Evolutionary conservation across 805 yeast genomes (phyloP), one percentile per base, ranked within the genome.

Genomic region (Pichia deserticola): DNA sequence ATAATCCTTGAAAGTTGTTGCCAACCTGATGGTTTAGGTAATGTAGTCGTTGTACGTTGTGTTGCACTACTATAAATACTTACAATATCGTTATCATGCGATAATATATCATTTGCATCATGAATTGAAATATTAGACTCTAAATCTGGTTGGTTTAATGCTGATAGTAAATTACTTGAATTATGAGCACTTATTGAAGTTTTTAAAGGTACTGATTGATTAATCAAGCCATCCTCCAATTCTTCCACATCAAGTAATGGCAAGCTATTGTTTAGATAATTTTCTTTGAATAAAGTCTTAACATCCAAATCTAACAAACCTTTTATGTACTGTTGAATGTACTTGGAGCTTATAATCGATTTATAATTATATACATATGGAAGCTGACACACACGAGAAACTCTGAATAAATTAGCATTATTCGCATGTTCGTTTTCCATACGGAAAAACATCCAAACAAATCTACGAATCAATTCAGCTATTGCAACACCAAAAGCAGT

Each of bases 371-470:
- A 64, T 3, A 79, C 76, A 55, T 89, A 92, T 0, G 99, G 99
- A 45, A 92, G 68, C 3, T 90, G 86, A n/a, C 88, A 71, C 52
- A 90, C 96, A 51, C 95, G 79, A 8, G 95, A 83, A 0, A 97
- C 97, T 56, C 95, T 76, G 66, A 83, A 86, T 42, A 89, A 68
- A 48, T 80, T 81, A 7, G 89, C 96, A 63, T 92, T 92, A 0
- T 97, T 82, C 42, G 90, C 84, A 65, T 93, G 99, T 66, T 93
- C 98, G 65, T 93, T 93, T 59, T 93, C 99, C 77, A 93, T 84
- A 69, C 99, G 82, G 71, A 93, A 84, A 45, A 86, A 77, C 10
- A 88, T 74, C 99, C 99, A 93, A 13, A 92, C 69, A 57, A 88
- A 85, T 62, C 99, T 74, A 61, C 99, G 76, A 4, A 85, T 36